Conservation (phyloP, 2,329 filamentous ascomycete species). For the Cladosporium sp. region DNA sequence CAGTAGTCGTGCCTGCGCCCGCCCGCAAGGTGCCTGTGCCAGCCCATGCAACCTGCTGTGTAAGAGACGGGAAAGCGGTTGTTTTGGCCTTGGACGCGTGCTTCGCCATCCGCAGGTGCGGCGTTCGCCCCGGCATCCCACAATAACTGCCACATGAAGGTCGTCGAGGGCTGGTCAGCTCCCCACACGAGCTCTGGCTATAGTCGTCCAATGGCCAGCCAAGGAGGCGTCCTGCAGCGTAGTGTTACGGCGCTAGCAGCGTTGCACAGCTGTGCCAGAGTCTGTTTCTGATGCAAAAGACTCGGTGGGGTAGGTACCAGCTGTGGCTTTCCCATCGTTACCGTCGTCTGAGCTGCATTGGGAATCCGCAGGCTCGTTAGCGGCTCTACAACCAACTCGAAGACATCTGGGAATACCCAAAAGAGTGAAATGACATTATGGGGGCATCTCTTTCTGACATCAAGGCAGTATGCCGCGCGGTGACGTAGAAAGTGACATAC, state of each 20-base stretch:
- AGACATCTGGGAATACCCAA: neutral
- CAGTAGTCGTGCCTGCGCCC: neutral
- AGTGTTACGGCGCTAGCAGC: slow-evolving; percentile 12
- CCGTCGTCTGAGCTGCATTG: slow-evolving; percentile 5
- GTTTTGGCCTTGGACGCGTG: slow-evolving; percentile 3
- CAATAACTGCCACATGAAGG: slow-evolving; percentile 5
- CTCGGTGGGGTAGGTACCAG: slow-evolving; percentile 7
- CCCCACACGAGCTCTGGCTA: slow-evolving; percentile 7
- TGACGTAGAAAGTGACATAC: slow-evolving; percentile 3
- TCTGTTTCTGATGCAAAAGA: slow-evolving; percentile 7
- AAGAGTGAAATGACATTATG: slow-evolving; percentile 1
- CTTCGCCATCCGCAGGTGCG: slow-evolving; percentile 4
- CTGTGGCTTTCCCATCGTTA: slow-evolving; percentile 6
- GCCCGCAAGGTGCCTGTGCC: neutral
- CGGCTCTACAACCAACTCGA: neutral
- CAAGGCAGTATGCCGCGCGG: neutral
- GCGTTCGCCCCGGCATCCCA: slow-evolving; percentile 5
- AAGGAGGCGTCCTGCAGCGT: neutral
- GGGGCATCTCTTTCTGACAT: neutral
- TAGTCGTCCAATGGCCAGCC: slow-evolving; percentile 4
- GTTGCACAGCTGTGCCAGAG: slow-evolving; percentile 10
- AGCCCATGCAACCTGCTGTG: neutral
- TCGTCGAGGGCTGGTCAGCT: neutral
- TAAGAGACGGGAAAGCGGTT: slow-evolving; percentile 3
- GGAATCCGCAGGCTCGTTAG: slow-evolving; percentile 4